A percentile compares a stretch with the other conserved stretches of the same genome.
Conservation (phyloP, 78 protist species). For the Acrasis kona region DNA sequence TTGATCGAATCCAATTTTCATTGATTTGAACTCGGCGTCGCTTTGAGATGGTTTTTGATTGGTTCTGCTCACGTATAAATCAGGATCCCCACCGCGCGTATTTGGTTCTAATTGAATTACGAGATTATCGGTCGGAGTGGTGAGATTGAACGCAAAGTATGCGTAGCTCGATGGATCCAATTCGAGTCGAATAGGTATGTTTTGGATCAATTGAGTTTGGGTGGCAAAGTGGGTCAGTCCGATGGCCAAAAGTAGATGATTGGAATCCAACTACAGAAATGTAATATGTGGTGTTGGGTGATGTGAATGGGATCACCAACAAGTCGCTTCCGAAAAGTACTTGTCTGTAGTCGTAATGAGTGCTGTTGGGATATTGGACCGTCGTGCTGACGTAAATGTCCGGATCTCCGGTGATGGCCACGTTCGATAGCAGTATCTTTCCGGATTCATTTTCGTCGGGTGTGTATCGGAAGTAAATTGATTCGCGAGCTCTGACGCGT, state of each 20-base stretch:
- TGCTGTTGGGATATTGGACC: neutral
- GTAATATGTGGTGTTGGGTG: neutral
- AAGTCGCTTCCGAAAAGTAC: neutral
- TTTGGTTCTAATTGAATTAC: too few relatives aligned
- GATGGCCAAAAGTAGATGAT: neutral
- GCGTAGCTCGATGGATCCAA: too few relatives aligned
- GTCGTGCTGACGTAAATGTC: neutral
- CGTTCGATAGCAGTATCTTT: neutral
- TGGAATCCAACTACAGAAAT: neutral
- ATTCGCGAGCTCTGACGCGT: neutral
- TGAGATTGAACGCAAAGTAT: too few relatives aligned
- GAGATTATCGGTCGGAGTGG: too few relatives aligned
- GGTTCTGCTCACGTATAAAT: too few relatives aligned
- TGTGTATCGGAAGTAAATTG: neutral
- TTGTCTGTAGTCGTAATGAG: neutral
- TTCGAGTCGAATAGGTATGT: too few relatives aligned
- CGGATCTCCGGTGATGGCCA: neutral
- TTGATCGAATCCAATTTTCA: too few relatives aligned
- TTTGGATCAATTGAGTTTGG: too few relatives aligned
- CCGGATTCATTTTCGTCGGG: neutral
- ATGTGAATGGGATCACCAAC: neutral
- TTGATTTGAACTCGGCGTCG: too few relatives aligned
- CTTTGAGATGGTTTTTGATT: too few relatives aligned
- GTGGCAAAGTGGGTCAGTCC: too few relatives aligned
- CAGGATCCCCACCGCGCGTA: too few relatives aligned